Percentiles rank a stretch among this genome's conserved stretches.
Evolutionary conservation across 192 early-diverging fungal species (phyloP).

Genomic region (Podila verticillata): DNA sequence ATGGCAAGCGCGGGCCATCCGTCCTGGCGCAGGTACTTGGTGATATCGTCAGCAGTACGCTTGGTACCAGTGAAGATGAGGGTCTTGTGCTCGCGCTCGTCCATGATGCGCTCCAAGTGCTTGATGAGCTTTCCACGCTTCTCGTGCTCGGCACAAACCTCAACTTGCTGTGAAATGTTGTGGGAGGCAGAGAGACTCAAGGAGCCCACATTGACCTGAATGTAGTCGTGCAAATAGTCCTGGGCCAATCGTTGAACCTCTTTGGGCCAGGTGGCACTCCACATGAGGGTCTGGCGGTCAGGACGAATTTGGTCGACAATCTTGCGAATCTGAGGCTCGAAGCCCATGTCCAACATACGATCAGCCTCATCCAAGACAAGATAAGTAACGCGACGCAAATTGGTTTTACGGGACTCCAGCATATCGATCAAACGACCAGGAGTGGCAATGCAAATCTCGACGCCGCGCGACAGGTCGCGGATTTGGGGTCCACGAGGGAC

Average conservation of each 20-base stretch:
- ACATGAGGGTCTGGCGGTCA: constrained; percentile 98
- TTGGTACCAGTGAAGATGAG: constrained; percentile 97
- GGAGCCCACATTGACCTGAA: constrained; percentile 97
- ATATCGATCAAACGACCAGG: constrained; percentile 98
- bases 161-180: constrained; percentile 91
- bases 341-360: constrained; percentile 99
- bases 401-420: constrained; percentile 88
- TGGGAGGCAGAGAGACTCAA: constrained; percentile 92
- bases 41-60: constrained; percentile 91
- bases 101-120: constrained; percentile 86
- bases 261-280: constrained; percentile 99
- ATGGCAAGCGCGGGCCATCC: constrained; percentile 94
- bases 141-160: constrained; percentile 87
- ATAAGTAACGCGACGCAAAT: constrained; percentile 94
- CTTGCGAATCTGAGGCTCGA: constrained; percentile 97
- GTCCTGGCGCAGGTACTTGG: constrained; percentile 86
- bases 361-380: constrained; percentile 99
- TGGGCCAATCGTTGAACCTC: constrained; percentile 91
- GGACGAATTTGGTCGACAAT: constrained; percentile 98
- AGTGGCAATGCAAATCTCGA: constrained; percentile 97
- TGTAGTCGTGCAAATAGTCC: constrained; percentile 92
- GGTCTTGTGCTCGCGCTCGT: constrained; percentile 88
- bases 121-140: constrained; percentile 84
- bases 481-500: constrained; percentile 92
- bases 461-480: constrained; percentile 83